These are phyloP conservation scores for Geotrichum phurueaensis DNA, from an alignment of 1,139 yeast genomes.

Conservation along the genomic window DNA sequence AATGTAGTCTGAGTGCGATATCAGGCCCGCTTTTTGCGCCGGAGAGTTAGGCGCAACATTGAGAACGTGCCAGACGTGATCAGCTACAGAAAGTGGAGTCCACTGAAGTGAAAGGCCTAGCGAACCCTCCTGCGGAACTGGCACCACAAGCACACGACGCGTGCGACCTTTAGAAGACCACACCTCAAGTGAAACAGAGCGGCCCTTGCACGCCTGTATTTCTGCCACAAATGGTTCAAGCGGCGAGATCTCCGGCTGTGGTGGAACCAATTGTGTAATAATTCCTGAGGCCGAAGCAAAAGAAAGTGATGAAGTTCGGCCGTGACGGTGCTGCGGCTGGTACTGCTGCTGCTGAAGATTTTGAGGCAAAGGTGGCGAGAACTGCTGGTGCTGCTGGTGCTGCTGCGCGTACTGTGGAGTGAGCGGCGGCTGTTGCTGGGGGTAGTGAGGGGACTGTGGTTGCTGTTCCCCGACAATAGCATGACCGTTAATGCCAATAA, in stretches of 20 bases:
- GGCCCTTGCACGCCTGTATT: constrained; percentile 30
- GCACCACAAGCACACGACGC: constrained; percentile 47
- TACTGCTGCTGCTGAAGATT: constrained; percentile 1
- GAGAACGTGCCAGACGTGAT: constrained; percentile 84
- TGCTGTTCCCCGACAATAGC: constrained; percentile 35
- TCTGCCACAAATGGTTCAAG: constrained; percentile 29
- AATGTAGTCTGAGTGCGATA: constrained; percentile 83
- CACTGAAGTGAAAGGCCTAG: constrained; percentile 71
- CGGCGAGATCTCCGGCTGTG: constrained; percentile 24
- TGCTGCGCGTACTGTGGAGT: neutral
- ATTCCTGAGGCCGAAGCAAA: constrained; percentile 15
- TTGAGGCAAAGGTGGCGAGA: constrained; percentile 1
- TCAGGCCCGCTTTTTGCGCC: constrained; percentile 75
- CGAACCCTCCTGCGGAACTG: constrained; percentile 33
- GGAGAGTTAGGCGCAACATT: constrained; percentile 74
- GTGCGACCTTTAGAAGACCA: constrained; percentile 91
- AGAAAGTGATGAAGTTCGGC: constrained; percentile 5
- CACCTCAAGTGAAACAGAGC: constrained; percentile 52
- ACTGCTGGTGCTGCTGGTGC: neutral
- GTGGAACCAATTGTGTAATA: constrained; percentile 26
- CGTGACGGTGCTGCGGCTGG: constrained; percentile 7
- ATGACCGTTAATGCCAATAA: constrained; percentile 70
- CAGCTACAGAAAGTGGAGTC: constrained; percentile 67
- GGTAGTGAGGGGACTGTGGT: neutral
- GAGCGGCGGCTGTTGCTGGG: neutral